Conservation (phyloP, 192 early-diverging fungal genomes). For the Rhizophlyctis rosea region DNA sequence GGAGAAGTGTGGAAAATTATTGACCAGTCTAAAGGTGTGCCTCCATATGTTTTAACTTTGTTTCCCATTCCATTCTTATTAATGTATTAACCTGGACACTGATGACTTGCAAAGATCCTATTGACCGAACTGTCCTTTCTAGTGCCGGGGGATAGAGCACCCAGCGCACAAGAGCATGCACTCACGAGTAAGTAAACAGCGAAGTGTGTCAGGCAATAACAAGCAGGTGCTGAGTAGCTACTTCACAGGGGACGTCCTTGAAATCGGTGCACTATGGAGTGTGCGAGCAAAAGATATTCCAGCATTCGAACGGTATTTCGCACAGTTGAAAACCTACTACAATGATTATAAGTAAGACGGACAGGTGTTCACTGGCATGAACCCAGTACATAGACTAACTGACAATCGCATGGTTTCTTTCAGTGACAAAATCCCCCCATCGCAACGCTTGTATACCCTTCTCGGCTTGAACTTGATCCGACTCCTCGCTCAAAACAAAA, state of each 20-base stretch:
- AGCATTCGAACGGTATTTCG: slow-evolving; percentile 93
- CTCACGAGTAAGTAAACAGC: slow-evolving; percentile 50
- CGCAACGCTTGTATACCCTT: slow-evolving; percentile 81
- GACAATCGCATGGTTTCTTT: slow-evolving; percentile 13
- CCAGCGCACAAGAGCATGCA: slow-evolving; percentile 44
- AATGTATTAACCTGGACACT: neutral
- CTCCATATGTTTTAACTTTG: neutral
- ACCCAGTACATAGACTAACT: neutral
- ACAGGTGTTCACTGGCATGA: neutral
- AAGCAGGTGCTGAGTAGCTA: neutral
- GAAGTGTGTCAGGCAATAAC: neutral
- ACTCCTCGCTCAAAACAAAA: slow-evolving; percentile 87
- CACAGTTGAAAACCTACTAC: slow-evolving; percentile 88
- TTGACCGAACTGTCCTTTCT: slow-evolving; percentile 47
- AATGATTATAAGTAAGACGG: slow-evolving; percentile 68
- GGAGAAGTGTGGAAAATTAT: slow-evolving; percentile 62
- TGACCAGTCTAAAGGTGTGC: slow-evolving; percentile 68
- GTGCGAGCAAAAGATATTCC: slow-evolving; percentile 84
- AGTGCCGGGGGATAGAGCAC: slow-evolving; percentile 21
- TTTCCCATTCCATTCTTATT: neutral
- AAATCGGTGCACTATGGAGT: slow-evolving; percentile 86
- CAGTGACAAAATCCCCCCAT: slow-evolving; percentile 60
- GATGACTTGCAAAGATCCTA: slow-evolving; percentile 28
- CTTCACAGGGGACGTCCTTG: slow-evolving; percentile 72
- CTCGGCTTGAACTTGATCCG: slow-evolving; percentile 91